Percentiles rank a stretch among this genome's conserved stretches.
Conservation (phyloP, 495 filamentous ascomycete genomes). For the Neurospora discreta region DNA sequence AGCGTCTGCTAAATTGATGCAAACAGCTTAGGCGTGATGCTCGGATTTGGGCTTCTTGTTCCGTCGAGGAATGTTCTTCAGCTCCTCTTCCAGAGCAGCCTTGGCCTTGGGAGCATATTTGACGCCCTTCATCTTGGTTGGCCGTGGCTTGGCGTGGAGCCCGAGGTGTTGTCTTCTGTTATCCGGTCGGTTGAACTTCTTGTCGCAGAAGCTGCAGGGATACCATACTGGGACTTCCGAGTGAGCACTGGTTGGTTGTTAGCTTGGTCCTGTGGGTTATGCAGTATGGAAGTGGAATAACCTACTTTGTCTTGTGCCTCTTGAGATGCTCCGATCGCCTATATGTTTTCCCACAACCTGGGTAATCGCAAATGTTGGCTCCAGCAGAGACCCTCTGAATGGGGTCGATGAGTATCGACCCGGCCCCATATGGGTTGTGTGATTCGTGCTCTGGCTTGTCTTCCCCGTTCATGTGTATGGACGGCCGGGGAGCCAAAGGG, state of each 20-base stretch:
- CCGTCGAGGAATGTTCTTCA: conserved; percentile 9
- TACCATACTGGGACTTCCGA: neutral
- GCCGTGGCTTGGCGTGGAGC: conserved; percentile 21
- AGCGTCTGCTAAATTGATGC: neutral
- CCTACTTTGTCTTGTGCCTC: conserved; percentile 33
- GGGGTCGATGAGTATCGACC: neutral
- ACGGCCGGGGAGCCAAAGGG: neutral
- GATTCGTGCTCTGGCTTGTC: neutral
- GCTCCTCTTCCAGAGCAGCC: conserved; percentile 15
- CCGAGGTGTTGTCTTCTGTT: conserved; percentile 28
- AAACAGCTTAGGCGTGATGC: neutral
- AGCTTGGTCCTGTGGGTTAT: neutral
- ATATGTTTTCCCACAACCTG: conserved; percentile 36
- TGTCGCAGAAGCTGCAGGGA: conserved; percentile 7
- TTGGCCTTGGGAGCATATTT: conserved; percentile 17
- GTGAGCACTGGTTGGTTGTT: neutral
- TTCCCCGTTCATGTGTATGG: neutral
- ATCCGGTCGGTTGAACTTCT: conserved; percentile 17
- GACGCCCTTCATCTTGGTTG: conserved; percentile 17
- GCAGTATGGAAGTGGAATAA: neutral
- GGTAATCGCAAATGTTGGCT: conserved; percentile 17
- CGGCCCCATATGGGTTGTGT: conserved; percentile 1
- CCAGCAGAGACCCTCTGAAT: neutral
- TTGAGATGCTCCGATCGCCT: conserved; percentile 55
- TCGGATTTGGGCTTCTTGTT: conserved; percentile 8